Evolutionary conservation across 352 stramenopile species (phyloP), one percentile per base, ranked within the genome.

Genomic region (Globisporangium solare): DNA sequence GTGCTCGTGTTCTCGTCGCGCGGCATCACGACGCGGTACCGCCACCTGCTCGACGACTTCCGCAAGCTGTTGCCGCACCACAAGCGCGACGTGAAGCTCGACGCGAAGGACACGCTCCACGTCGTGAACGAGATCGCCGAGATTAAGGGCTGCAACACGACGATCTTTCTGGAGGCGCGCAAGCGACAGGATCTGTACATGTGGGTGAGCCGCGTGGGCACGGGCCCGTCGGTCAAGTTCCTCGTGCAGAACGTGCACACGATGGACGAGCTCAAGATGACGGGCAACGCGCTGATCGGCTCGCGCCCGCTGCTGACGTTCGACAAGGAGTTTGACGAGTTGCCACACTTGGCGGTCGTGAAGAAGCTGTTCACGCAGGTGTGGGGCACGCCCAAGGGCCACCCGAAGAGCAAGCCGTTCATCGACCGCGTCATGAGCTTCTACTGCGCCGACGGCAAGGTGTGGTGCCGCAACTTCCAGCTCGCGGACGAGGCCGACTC

Each of bases 401-500:
- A 99, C 79, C 97, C 97, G 7, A 99, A 99, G 85, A 98, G 87
- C 79, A 99, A 99, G 76, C 97, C 97, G 18, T 99, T 99, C 78
- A 96, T 99, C 54, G 97, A 99, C 80, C 92, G 97, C 54, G 86
- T 99, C 48, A 98, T 99, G 91, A 96, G 79, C 70, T 99, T 99
- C 72, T 96, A 92, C 74, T 83, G 95, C 58, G 74, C 94, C 1
- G 92, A 98, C 58, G 79, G 83, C 60, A 96, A 96, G 60, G 96
- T 99, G 68, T 99, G 97, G 97, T 96, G 98, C 61, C 92, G 97
- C 60, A 99, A 99, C 74, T 99, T 99, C 79, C 97, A 95, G 62
- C 58, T 95, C 47, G 83, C 82, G 35, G 85, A 95, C 45, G 83
- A 93, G 24, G 85, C 83, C 48, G 85, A 93, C 63, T 97, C 77